Base-by-base conservation (phyloP, 768 basidiomycete genomes). In the Inosperma sp. region DNA sequence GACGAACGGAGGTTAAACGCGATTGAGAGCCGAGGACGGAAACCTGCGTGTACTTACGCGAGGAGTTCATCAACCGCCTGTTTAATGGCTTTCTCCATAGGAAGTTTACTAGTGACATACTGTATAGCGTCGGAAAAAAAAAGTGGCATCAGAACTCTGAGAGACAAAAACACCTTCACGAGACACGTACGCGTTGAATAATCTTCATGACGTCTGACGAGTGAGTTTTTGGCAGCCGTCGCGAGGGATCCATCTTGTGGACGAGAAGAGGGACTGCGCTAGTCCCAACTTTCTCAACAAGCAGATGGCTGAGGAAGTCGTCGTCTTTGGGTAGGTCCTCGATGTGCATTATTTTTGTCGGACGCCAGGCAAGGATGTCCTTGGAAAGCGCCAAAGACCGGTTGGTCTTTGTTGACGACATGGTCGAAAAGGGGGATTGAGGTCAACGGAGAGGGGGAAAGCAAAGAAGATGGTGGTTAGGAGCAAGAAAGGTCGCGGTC, bases 261-360 rank as follows among this genome's bases (percentile, higher is more conserved):
- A 93, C 90, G 50, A 84, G 78, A 47, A 93, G 76, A n/a, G 90
- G 89, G 7, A 85, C 84, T 7, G 66, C 67, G 26, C 86, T 86
- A 3, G 88, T 88, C 36, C 90, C 89, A 27, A 93, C 80, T 60
- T 91, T 91, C 72, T 93, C 89, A 55, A 93, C 87, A 51, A 93
- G 81, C 31, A 93, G 77, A 71, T 92, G 87, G 62, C 85, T 87
- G 65, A 93, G 83, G 66, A 91, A 92, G 70, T 93, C 90, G 67
- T 93, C 90, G 71, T 93, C 90, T 68, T 81, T 83, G 62, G 89
- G 87, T 54, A 93, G 80, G 80, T 93, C 90, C 68, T 80, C 80
- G 78, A 88, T 86, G 72, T 88, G 88, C 88, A 92, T 92, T 59
- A 88, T 84, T 75, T 87, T 90, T 42, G 88, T 91, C 16, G 83